Base-by-base conservation (phyloP, 768 basidiomycete genomes). In the Boletus barrowsii region DNA sequence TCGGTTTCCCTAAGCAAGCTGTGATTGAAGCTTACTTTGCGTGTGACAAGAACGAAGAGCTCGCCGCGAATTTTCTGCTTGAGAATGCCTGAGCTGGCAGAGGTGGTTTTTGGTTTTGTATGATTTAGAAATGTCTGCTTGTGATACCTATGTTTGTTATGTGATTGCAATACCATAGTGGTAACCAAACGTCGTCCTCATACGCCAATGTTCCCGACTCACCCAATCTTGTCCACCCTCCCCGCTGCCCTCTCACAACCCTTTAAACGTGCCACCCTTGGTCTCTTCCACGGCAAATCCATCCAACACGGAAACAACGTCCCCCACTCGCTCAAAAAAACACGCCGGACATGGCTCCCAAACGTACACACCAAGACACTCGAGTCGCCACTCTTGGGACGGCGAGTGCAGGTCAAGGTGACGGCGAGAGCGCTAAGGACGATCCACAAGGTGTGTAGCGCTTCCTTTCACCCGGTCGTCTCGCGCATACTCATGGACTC, bases 301-400 rank as follows among this genome's bases (percentile, higher is more conserved):
- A 90, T 85, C 62, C 86, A 84, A 63, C 83, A 83, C 60, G 93
- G 93, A 24, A 93, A 94, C 77, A 93, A 87, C 65, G 90, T 94
- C 45, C 91, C 93, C 0, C 87, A 91, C 70, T 93, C 92, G 22
- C 86, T 87, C 67, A 81, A 87, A 68, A 94, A 93, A 75, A 93
- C 93, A 24, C 85, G 88, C 47, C 78, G 93, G 39, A 81, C 87
- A 42, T 95, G 93, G 93, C 76, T 92, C 11, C 93, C 93, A 35
- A 95, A 95, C 71, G 79, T 93, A 22, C 91, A 93, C 60, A 74
- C 75, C 47, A 93, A 93, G 70, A 81, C 84, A 2, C 62, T 93
- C 42, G 79, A 74, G 58, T 92, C 88, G 13, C 85, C 88, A 14
- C 71, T 82, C 9, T 70, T 93, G 35, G 82, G 79, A 30, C 69